Evolutionary conservation across 495 filamentous ascomycete genomes (phyloP), one percentile per base, ranked within the genome.

Genomic region (Aspergillus bertholletiae): DNA sequence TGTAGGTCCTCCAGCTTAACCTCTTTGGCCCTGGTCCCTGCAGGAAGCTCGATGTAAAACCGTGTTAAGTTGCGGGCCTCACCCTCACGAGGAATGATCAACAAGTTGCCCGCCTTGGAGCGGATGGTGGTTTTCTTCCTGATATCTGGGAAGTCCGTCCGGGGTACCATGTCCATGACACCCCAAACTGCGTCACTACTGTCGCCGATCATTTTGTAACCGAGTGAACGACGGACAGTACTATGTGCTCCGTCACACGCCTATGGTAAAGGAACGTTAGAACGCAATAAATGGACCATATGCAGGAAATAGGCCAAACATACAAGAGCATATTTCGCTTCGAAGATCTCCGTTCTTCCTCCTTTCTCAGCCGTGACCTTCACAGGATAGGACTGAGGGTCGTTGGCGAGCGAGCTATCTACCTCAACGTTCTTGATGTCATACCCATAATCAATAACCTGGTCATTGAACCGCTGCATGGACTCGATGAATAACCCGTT

Each of bases 111-210:
- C 1, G 69, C 65, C 17, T 74, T 61, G 7, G 78, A 80, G 34
- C 80, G 77, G 51, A 85, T 81, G 1, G 88, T 93, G 54, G 84
- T 84, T 51, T 83, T 77, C 65, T 79, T 84, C 46, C 87, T 75
- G 81, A 94, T 83, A 84, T 96, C 88, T 5, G 90, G 91, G 69
- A 93, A 96, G 60, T 85, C 70, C 0, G 90, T 93, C 5, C 72
- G 75, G 5, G 88, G 85, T 28, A 87, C 81, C 55, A 89, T 77
- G 55, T 96, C 91, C 84, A 94, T 87, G 13, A 95, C 90, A 55
- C 91, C 90, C 86, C 86, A 90, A 44, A 88, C 79, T 27, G 84
- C 76, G 66, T 93, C 88, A 28, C 75, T 85, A 59, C 77, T 85
- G 62, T 95, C 88, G 17, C 89, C 90, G 3, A 87, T 58, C 84